Evolutionary conservation across 2,329 filamentous ascomycete genomes (phyloP), one percentile per base, ranked within the genome.

Genomic region (Epichloe uncinata): DNA sequence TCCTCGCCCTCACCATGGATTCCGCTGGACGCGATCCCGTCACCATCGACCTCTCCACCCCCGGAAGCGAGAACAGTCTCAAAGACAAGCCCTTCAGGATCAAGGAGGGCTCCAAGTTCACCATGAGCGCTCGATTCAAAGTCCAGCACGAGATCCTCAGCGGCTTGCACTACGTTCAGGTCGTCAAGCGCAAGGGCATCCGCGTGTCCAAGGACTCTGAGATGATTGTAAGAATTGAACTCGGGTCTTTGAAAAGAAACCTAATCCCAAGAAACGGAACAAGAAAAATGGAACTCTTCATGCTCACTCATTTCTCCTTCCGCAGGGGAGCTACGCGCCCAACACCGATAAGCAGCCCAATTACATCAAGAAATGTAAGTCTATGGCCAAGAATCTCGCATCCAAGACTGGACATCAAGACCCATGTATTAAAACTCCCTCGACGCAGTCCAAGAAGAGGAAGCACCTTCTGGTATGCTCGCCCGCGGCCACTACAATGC

Each of bases 71-170:
- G 62, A 74, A 78, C 3, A 79, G 77, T 13, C 83, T 98, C 57
- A 95, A 95, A 74, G 78, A 87, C 64, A 85, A 93, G 66, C 93
- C 93, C 13, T 98, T 98, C 75, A 91, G 80, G 64, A 96, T 98
- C 74, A 98, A 97, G 78, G 93, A 97, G 70, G 89, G 88, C 50
- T 81, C 85, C 59, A 85, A 81, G 60, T 98, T 97, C 74, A 87
- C 85, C 69, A 97, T 97, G 87, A 89, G 86, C 66, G 90, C 85
- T 52, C 80, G 81, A 54, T 98, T 97, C 78, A 85, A 90, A 72
- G 93, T 98, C 43, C 89, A 98, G 75, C 89, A 96, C 67, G 86
- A 97, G 70, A 91, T 98, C 57, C 79, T 97, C 50, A 93, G 87
- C 60, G 93, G 93, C 43, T 72, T 98, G 64, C 94, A 96, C 73